Percentiles rank a stretch among this genome's conserved stretches.
Conservation (phyloP, 2,329 filamentous ascomycete genomes). For the Cladosporium oxysporum region DNA sequence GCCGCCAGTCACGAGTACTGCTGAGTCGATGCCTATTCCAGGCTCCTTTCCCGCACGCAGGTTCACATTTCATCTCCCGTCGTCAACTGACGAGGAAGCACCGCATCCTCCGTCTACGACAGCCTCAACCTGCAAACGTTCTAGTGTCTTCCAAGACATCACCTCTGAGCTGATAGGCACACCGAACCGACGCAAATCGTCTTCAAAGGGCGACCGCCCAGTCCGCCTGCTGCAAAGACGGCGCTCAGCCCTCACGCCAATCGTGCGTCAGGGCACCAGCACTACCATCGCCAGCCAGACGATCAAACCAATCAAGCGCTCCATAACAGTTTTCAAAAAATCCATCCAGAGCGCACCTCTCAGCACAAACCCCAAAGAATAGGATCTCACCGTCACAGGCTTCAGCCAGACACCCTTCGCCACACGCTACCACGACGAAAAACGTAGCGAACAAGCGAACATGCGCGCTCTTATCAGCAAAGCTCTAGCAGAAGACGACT, state of each 20-base stretch:
- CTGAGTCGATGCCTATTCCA: background rate
- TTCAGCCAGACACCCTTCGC: constrained; percentile 36
- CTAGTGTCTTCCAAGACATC: constrained; percentile 5
- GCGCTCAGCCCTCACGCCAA: constrained; percentile 15
- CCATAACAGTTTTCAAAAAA: background rate
- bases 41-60: background rate
- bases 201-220: background rate
- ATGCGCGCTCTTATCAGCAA: constrained; percentile 32
- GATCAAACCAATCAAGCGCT: constrained; percentile 1
- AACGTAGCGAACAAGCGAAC: constrained; percentile 28
- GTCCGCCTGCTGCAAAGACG: background rate
- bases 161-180: background rate
- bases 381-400: constrained; percentile 29
- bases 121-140: background rate
- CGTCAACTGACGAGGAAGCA: background rate
- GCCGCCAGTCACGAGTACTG: background rate
- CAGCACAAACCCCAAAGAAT: constrained; percentile 20
- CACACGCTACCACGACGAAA: constrained; percentile 34
- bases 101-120: background rate
- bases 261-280: constrained; percentile 2
- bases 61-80: background rate
- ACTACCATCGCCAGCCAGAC: background rate
- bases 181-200: background rate
- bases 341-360: background rate
- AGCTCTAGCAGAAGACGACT: constrained; percentile 28